These are phyloP conservation scores for Boletus pseudopeckii DNA, from an alignment of 768 basidiomycete genomes.

Conservation along the genomic window DNA sequence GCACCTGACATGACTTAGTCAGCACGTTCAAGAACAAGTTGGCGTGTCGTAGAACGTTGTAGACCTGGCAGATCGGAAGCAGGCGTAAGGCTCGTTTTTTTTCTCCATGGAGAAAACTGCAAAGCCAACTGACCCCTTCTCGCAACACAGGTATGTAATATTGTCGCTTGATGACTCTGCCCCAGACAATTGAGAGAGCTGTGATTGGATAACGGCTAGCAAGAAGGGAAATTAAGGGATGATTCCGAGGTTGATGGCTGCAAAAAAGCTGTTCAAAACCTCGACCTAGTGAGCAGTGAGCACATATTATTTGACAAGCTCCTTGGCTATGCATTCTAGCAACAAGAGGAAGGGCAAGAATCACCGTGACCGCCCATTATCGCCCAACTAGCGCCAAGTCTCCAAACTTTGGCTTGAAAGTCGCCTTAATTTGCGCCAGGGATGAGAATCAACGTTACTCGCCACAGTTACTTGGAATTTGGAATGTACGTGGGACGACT, in stretches of 20 bases:
- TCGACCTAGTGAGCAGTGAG: background rate
- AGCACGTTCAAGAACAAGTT: too few species aligned
- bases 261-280: too few species aligned
- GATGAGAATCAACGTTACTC: too few species aligned
- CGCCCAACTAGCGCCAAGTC: background rate
- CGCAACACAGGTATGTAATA: too few species aligned
- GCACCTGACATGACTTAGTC: constrained; percentile 13
- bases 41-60: background rate
- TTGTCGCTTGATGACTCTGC: too few species aligned
- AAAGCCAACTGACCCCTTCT: too few species aligned
- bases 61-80: background rate
- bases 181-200: too few species aligned
- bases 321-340: background rate
- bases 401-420: too few species aligned
- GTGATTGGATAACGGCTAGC: too few species aligned
- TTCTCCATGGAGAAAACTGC: background rate
- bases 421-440: constrained; percentile 4
- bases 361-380: background rate
- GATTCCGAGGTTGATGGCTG: too few species aligned
- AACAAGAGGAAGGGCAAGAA: background rate
- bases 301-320: background rate
- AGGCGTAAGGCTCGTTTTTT: background rate
- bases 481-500: background rate
- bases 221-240: too few species aligned
- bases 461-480: background rate